Percentiles rank a stretch among this genome's conserved stretches.
Evolutionary conservation across 1,139 yeast genomes (phyloP).

Genomic region (Lodderomyces margitis): DNA sequence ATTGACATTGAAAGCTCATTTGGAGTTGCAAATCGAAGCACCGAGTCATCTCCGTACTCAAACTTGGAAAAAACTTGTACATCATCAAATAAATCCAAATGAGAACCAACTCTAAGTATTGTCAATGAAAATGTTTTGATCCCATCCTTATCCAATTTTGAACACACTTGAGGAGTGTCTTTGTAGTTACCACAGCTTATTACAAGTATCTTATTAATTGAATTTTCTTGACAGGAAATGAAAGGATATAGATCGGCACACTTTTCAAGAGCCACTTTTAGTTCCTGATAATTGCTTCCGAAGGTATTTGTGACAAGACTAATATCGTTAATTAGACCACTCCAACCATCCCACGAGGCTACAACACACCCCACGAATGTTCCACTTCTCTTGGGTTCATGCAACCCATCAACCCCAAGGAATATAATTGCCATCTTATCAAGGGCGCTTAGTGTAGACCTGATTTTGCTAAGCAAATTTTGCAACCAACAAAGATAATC

Average conservation of each 20-base stretch:
- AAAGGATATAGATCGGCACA: slow-evolving; percentile 32
- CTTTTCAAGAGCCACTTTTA: slow-evolving; percentile 28
- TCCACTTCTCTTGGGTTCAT: slow-evolving; percentile 36
- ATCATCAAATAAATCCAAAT: slow-evolving; percentile 9
- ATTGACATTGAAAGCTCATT: slow-evolving; percentile 16
- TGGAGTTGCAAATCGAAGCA: slow-evolving; percentile 22
- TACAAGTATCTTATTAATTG: slow-evolving; percentile 28
- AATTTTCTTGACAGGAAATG: slow-evolving; percentile 19
- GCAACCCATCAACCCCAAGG: slow-evolving; percentile 46
- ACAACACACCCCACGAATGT: slow-evolving; percentile 55
- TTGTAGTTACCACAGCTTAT: slow-evolving; percentile 17
- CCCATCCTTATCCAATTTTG: slow-evolving; percentile 2
- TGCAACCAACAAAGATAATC: slow-evolving; percentile 33
- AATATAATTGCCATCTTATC: slow-evolving; percentile 58
- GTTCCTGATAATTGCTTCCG: slow-evolving; percentile 24
- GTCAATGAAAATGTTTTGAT: slow-evolving; percentile 23
- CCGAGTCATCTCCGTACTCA: slow-evolving; percentile 15
- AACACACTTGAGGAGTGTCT: slow-evolving; percentile 1
- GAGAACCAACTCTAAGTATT: slow-evolving; percentile 24
- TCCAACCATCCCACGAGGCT: slow-evolving; percentile 60
- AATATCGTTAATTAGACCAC: slow-evolving; percentile 41
- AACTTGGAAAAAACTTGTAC: slow-evolving; percentile 13
- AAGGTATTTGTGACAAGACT: slow-evolving; percentile 29
- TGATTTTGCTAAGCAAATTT: slow-evolving; percentile 23
- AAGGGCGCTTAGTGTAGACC: slow-evolving; percentile 31